Base-by-base conservation (phyloP, 805 yeast genomes). In the Zygoascus bituminiphila region DNA sequence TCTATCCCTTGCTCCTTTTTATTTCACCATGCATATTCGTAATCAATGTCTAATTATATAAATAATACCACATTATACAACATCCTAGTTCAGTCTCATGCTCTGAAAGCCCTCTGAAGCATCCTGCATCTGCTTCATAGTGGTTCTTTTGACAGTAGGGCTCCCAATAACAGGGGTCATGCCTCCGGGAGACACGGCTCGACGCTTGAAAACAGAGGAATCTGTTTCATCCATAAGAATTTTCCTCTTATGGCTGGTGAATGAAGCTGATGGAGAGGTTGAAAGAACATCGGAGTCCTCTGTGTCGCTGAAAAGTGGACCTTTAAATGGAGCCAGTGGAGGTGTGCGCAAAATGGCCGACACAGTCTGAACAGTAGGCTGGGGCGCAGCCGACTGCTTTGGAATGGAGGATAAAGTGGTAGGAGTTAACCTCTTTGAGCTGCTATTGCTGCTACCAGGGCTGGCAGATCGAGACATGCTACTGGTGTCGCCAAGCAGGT, bases 141-240 rank as follows among this genome's bases (percentile, higher is more conserved):
- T 56, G 14, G 52, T 42, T 14, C 55, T 45, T 24, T 49, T 51
- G 15, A 31, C 15, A 0, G 56, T 53, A 31, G 54, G 55, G 10
- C 52, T 50, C 9, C 53, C 51, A 15, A 49, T 33, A 8, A 53
- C 46, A 1, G 56, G 52, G 4, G 57, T 44, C 6, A 15, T 21
- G 4, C 43, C 43, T 1, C 61, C 61, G 2, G 61, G 61, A 21
- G 60, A 55, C 9, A 57, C 61, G 4, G 61, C 61, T n/a, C 61
- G 31, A 31, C 61, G 43, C 39, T 57, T 57, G 8, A 56, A 17
- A 1, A 29, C 20, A 9, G 48, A 43, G 17, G 42, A 48, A 25
- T 36, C 10, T 15, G 48, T 24, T 12, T 55, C 58, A 5, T 54
- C 57, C 8, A 49, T 26, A 43, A 51, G 29, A 8, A 47, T 50